Conservation (phyloP, 805 yeast genomes). For the Candida sithepensis region DNA sequence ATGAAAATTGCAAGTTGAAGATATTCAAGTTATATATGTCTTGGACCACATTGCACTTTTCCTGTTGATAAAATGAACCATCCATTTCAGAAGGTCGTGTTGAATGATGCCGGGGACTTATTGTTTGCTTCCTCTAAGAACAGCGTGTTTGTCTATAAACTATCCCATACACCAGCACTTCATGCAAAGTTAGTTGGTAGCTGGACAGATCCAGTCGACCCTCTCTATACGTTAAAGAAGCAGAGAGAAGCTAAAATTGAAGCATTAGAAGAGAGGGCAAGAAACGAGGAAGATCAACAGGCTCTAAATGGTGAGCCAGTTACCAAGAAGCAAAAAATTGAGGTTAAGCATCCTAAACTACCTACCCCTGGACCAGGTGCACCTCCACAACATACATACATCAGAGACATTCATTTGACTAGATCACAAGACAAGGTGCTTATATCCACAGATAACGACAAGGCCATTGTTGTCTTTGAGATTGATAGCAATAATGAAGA, state of each 20-base stretch:
- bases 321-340: slow-evolving; percentile 31
- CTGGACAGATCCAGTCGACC: slow-evolving; percentile 62
- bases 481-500: slow-evolving; percentile 25
- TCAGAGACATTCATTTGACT: slow-evolving; percentile 58
- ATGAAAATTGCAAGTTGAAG: too few relatives aligned
- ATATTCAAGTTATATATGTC: too few relatives aligned
- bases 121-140: slow-evolving; percentile 59
- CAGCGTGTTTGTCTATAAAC: slow-evolving; percentile 49
- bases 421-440: slow-evolving; percentile 53
- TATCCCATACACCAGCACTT: slow-evolving; percentile 29
- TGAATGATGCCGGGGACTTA: slow-evolving; percentile 41
- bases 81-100: slow-evolving; percentile 59
- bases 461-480: slow-evolving; percentile 66
- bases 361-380: slow-evolving; percentile 69
- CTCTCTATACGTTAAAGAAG: slow-evolving; percentile 40
- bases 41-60: too few relatives aligned
- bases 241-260: slow-evolving; percentile 42
- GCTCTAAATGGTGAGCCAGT: slow-evolving; percentile 10
- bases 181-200: slow-evolving; percentile 44
- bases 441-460: slow-evolving; percentile 79
- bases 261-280: slow-evolving; percentile 29
- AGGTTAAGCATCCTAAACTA: slow-evolving; percentile 42
- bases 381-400: slow-evolving; percentile 61
- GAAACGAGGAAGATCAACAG: slow-evolving; percentile 26
- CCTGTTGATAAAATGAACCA: slow-evolving; percentile 45